Conservation (phyloP, 1,139 yeast species). For the Kodamaea arcana region DNA sequence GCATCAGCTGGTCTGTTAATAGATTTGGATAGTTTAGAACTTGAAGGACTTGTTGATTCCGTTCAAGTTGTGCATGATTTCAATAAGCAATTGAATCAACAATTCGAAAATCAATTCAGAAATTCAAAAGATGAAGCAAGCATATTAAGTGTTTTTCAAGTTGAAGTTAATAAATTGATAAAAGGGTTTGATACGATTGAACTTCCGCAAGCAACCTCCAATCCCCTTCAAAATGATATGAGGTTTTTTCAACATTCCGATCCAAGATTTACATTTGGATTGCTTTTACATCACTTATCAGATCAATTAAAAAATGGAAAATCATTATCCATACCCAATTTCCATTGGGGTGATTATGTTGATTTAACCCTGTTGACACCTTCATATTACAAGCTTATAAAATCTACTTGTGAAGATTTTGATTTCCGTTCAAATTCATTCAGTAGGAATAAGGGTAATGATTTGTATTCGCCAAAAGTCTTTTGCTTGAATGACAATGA, state of each 20-base stretch:
- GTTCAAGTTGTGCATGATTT: neutral
- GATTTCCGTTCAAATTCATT: slow-evolving; percentile 17
- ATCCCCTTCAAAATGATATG: slow-evolving; percentile 3
- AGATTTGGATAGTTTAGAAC: neutral
- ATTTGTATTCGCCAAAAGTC: slow-evolving; percentile 13
- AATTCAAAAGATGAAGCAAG: neutral
- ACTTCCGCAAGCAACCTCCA: neutral
- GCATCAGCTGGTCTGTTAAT: neutral
- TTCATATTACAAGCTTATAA: slow-evolving; percentile 14
- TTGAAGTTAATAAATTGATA: neutral
- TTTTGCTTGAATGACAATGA: slow-evolving; percentile 30
- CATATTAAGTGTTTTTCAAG: neutral
- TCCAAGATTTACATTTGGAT: slow-evolving; percentile 31
- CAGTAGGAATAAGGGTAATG: slow-evolving; percentile 15
- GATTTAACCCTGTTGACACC: slow-evolving; percentile 25
- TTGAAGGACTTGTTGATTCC: neutral
- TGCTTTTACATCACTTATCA: slow-evolving; percentile 20
- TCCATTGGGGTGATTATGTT: slow-evolving; percentile 38
- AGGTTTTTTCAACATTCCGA: slow-evolving; percentile 21
- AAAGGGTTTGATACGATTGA: neutral
- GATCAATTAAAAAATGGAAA: slow-evolving; percentile 1
- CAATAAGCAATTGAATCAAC: neutral
- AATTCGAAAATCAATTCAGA: neutral
- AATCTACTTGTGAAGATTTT: slow-evolving; percentile 20
- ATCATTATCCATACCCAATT: slow-evolving; percentile 18